These are phyloP conservation scores for Microdochium nivale DNA, from an alignment of 2,329 filamentous ascomycete genomes.

Conservation along the genomic window DNA sequence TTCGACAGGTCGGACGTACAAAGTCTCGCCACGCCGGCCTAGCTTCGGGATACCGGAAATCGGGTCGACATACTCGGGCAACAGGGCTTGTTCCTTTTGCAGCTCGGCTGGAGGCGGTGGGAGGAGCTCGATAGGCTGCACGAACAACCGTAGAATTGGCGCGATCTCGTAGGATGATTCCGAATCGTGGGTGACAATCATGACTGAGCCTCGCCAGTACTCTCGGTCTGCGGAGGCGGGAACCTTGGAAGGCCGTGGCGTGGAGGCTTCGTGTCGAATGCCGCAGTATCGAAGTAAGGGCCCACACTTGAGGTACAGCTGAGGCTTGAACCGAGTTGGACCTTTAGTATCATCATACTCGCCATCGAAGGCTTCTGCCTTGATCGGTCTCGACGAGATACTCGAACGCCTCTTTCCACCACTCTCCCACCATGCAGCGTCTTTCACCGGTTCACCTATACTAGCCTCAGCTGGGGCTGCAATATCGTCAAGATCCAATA, in stretches of 20 bases:
- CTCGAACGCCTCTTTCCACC: constrained; percentile 37
- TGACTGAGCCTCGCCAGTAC: constrained; percentile 85
- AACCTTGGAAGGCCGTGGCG: constrained; percentile 26
- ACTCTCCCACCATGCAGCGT: constrained; percentile 71
- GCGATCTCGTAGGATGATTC: constrained; percentile 74
- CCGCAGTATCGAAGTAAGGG: constrained; percentile 87
- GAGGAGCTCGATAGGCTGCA: constrained; percentile 74
- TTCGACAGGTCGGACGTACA: constrained; percentile 86
- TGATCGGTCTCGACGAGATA: constrained; percentile 37
- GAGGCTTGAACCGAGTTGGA: constrained; percentile 71
- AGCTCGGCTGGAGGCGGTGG: constrained; percentile 68
- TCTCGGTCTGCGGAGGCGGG: constrained; percentile 48
- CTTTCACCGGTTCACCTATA: constrained; percentile 28
- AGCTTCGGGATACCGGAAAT: constrained; percentile 82
- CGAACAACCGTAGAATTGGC: constrained; percentile 76
- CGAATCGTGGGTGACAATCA: constrained; percentile 88
- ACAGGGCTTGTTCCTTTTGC: constrained; percentile 52
- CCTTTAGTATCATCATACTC: constrained; percentile 56
- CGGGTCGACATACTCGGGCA: constrained; percentile 80
- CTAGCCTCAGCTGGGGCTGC: constrained; percentile 8
- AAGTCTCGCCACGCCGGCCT: constrained; percentile 72
- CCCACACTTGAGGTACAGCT: constrained; percentile 79
- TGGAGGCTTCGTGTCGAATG: constrained; percentile 54
- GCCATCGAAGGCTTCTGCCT: constrained; percentile 56
- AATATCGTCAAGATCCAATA: constrained; percentile 45